A percentile compares a stretch with the other conserved stretches of the same genome.
Evolutionary conservation across 305 asterid genomes (phyloP).

Genomic region (Fraxinus angustifolia): DNA sequence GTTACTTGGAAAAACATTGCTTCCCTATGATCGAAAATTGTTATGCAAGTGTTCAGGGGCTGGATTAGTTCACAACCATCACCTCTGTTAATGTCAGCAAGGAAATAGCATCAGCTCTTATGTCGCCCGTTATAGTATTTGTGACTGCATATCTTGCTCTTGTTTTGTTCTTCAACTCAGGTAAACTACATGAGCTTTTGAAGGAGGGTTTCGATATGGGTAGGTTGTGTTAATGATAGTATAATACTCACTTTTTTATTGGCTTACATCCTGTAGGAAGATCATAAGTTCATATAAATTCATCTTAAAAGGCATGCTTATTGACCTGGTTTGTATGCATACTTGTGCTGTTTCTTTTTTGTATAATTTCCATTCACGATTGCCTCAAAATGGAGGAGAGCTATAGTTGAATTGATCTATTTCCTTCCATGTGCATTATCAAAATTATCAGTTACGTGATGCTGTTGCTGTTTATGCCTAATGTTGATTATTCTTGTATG

Average conservation of each 20-base stretch:
- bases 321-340: neutral
- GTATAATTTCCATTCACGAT: neutral
- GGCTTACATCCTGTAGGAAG: neutral
- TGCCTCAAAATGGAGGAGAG: neutral
- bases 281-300: neutral
- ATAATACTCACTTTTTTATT: neutral
- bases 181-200: neutral
- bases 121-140: neutral
- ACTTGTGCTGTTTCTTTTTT: neutral
- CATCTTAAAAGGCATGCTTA: neutral
- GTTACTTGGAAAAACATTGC: neutral
- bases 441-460: neutral
- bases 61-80: neutral
- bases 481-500: slow-evolving; percentile 27
- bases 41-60: neutral
- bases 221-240: neutral
- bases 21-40: neutral
- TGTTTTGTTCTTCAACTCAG: neutral
- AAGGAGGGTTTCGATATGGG: neutral
- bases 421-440: slow-evolving; percentile 6
- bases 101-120: neutral
- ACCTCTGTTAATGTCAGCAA: neutral
- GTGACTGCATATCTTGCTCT: neutral
- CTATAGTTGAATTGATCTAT: slow-evolving; percentile 7
- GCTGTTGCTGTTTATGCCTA: slow-evolving; percentile 20